These are phyloP conservation scores for Misopates orontium DNA, from an alignment of 257 asterid genomes.

Conservation along the genomic window DNA sequence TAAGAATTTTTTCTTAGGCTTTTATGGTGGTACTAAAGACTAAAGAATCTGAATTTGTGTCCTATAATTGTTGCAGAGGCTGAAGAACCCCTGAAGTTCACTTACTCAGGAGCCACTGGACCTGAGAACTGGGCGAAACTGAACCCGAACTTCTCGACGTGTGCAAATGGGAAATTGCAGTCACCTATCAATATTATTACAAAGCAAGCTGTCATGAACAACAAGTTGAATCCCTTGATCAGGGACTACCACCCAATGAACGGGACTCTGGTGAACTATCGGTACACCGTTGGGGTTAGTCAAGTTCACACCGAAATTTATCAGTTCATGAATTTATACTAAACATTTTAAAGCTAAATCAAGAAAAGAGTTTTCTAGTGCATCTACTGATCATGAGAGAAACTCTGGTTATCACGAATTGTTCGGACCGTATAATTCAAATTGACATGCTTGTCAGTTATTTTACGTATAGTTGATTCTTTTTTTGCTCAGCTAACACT, in stretches of 20 bases:
- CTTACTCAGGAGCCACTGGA: conserved; percentile 67
- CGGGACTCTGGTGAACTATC: conserved; percentile 64
- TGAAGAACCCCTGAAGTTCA: conserved; percentile 40
- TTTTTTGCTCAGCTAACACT: background rate
- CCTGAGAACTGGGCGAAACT: conserved; percentile 70
- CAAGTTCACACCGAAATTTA: background rate
- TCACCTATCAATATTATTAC: conserved; percentile 65
- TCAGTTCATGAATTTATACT: too few relatives aligned
- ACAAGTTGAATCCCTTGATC: conserved; percentile 51
- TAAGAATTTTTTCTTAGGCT: too few relatives aligned
- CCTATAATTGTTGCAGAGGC: background rate
- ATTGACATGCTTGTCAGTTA: too few relatives aligned
- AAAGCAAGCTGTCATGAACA: conserved; percentile 27
- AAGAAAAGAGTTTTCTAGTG: too few relatives aligned
- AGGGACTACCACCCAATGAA: conserved; percentile 50
- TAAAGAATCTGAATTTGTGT: background rate
- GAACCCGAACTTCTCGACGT: conserved; percentile 56
- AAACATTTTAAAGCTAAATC: too few relatives aligned
- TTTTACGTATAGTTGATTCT: too few relatives aligned
- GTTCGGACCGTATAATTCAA: too few relatives aligned
- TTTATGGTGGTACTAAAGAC: background rate
- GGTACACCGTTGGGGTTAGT: conserved; percentile 66
- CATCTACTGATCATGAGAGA: too few relatives aligned
- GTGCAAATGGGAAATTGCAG: conserved; percentile 64
- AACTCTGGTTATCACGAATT: too few relatives aligned